Evolutionary conservation across 805 yeast genomes (phyloP).

Genomic region (Alloascoidea africana): DNA sequence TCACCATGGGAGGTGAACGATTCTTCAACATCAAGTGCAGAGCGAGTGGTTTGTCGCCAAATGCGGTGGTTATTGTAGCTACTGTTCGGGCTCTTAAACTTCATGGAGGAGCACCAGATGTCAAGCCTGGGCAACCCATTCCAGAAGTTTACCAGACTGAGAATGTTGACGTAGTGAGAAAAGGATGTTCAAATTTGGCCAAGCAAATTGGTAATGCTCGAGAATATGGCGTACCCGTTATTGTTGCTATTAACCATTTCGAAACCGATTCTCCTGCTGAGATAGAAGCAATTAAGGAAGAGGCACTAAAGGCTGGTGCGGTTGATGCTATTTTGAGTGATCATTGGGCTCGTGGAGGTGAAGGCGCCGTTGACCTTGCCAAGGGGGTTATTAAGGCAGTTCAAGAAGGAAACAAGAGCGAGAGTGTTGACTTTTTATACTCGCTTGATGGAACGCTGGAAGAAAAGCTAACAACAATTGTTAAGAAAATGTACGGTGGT

Average conservation of each 20-base stretch:
- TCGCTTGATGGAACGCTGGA: conserved; percentile 49
- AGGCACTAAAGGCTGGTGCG: conserved; percentile 66
- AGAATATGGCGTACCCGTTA: conserved; percentile 61
- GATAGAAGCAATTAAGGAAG: conserved; percentile 50
- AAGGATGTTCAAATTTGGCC: conserved; percentile 61
- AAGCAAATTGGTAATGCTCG: conserved; percentile 66
- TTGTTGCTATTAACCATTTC: conserved; percentile 73
- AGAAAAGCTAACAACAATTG: conserved; percentile 51
- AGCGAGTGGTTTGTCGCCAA: conserved; percentile 66
- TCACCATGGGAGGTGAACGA: conserved; percentile 88
- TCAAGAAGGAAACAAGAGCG: conserved; percentile 22
- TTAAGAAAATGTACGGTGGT: conserved; percentile 70
- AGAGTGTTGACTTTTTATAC: conserved; percentile 37
- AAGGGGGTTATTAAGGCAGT: conserved; percentile 52
- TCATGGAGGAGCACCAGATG: conserved; percentile 85
- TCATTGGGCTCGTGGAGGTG: conserved; percentile 84
- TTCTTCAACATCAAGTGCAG: conserved; percentile 73
- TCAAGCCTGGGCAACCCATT: conserved; percentile 70
- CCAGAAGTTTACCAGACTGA: conserved; percentile 62
- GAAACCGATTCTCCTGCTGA: conserved; percentile 57
- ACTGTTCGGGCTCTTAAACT: conserved; percentile 74
- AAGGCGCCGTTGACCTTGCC: conserved; percentile 65
- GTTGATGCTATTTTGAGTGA: conserved; percentile 63
- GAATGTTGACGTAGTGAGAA: conserved; percentile 49
- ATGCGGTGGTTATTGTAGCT: conserved; percentile 68